Conservation (phyloP, 495 filamentous ascomycete genomes). For the Sabuloglossum arenarium region DNA sequence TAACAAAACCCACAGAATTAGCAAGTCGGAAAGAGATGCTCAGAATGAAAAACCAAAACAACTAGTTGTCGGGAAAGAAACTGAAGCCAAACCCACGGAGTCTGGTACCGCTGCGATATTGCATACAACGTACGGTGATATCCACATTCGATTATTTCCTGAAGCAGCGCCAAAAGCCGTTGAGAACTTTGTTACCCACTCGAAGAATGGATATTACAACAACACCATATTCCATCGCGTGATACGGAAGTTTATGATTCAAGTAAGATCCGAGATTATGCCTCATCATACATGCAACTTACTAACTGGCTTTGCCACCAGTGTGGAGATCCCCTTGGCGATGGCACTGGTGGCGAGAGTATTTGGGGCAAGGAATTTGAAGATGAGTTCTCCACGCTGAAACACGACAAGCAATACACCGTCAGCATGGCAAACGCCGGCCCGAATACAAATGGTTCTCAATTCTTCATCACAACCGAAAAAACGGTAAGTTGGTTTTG, state of each 20-base stretch:
- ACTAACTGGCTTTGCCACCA: constrained; percentile 10
- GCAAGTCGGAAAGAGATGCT: constrained; percentile 70
- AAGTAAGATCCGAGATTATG: constrained; percentile 12
- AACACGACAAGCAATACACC: constrained; percentile 91
- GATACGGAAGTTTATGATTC: constrained; percentile 97
- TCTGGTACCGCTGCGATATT: constrained; percentile 62
- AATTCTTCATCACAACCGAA: constrained; percentile 98
- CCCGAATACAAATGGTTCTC: constrained; percentile 46
- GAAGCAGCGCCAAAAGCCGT: constrained; percentile 84
- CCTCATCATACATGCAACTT: background rate
- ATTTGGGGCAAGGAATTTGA: constrained; percentile 96
- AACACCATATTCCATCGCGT: constrained; percentile 93
- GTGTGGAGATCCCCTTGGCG: constrained; percentile 79
- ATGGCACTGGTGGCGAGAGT: constrained; percentile 87
- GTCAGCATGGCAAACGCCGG: constrained; percentile 95
- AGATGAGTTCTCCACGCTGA: constrained; percentile 80
- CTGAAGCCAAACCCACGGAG: constrained; percentile 38
- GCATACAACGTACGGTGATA: constrained; percentile 88
- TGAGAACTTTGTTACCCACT: constrained; percentile 95
- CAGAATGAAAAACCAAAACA: constrained; percentile 80
- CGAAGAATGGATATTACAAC: constrained; percentile 83
- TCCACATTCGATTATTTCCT: constrained; percentile 84
- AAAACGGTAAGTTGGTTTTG: constrained; percentile 38
- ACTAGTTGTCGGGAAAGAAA: constrained; percentile 24
- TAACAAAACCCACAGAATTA: constrained; percentile 20